These are phyloP conservation scores for Anthracocystis walkeri DNA, from an alignment of 1,284 basidiomycete species.

Conservation along the genomic window DNA sequence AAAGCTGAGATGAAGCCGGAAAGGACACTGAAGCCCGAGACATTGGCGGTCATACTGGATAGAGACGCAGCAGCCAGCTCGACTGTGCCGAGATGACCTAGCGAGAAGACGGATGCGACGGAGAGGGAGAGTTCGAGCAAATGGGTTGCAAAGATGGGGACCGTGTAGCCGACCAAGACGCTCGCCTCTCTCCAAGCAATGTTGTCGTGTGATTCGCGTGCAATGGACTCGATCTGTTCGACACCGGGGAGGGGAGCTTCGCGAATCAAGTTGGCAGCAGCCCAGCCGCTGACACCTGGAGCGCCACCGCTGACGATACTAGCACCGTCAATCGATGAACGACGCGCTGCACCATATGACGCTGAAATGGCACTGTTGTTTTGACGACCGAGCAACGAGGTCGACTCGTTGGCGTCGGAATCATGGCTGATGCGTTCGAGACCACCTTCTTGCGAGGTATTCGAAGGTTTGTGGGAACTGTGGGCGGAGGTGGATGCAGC, in stretches of 20 bases:
- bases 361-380: conserved; percentile 12
- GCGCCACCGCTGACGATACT: conserved; percentile 28
- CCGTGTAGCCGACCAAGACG: conserved; percentile 55
- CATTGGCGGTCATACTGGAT: conserved; percentile 67
- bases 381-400: conserved; percentile 31
- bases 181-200: conserved; percentile 53
- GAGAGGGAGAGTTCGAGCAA: conserved; percentile 66
- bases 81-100: conserved; percentile 66
- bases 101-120: conserved; percentile 62
- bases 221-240: conserved; percentile 54
- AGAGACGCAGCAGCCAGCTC: conserved; percentile 66
- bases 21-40: conserved; percentile 66
- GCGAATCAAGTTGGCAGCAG: conserved; percentile 39
- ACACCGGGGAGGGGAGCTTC: conserved; percentile 46
- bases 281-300: conserved; percentile 49
- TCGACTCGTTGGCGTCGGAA: conserved; percentile 20
- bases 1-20: conserved; percentile 81
- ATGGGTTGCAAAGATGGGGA: conserved; percentile 65
- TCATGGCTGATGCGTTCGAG: conserved; percentile 9
- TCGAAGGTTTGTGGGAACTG: conserved; percentile 6
- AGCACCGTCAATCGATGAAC: conserved; percentile 29
- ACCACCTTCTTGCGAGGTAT: conserved; percentile 1
- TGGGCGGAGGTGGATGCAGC: conserved; percentile 2
- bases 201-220: conserved; percentile 42
- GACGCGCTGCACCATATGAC: conserved; percentile 34